A percentile compares a stretch with the other conserved stretches of the same genome.
Conservation (phyloP, 129 eudicot genomes). For the Chrysanthemum seticuspe region DNA sequence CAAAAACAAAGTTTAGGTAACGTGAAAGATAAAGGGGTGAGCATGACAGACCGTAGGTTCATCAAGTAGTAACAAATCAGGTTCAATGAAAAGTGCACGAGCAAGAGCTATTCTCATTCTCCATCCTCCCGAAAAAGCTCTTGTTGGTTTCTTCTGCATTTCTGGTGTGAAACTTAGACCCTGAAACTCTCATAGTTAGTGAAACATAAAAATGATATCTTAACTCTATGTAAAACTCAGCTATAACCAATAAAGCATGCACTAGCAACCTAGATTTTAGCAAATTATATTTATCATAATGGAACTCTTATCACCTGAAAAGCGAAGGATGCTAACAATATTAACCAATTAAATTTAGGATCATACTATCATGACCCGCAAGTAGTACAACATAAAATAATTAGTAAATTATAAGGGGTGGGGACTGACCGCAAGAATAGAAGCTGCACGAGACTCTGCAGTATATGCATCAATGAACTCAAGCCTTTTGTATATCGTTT, state of each 20-base stretch:
- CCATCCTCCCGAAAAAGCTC: conserved; percentile 99
- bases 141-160: conserved; percentile 86
- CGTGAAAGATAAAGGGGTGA: neutral
- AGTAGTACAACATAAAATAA: conserved; percentile 1
- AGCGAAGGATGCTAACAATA: neutral
- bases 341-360: conserved; percentile 3
- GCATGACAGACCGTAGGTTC: conserved; percentile 79
- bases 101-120: conserved; percentile 99
- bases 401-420: neutral
- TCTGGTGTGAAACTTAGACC: conserved; percentile 95
- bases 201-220: conserved; percentile 2
- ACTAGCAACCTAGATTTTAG: conserved; percentile 7
- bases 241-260: neutral
- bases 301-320: neutral
- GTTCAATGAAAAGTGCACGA: conserved; percentile 95
- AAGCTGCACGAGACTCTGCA: conserved; percentile 96
- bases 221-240: conserved; percentile 4
- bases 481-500: conserved; percentile 85
- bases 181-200: conserved; percentile 46
- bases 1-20: no score
- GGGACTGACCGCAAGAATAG: conserved; percentile 90
- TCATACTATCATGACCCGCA: conserved; percentile 5
- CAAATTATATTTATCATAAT: neutral
- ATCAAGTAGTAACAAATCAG: conserved; percentile 89
- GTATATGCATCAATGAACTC: conserved; percentile 93